Conservation (phyloP, 2,329 filamentous ascomycete genomes). For the Arthroderma uncinatum region DNA sequence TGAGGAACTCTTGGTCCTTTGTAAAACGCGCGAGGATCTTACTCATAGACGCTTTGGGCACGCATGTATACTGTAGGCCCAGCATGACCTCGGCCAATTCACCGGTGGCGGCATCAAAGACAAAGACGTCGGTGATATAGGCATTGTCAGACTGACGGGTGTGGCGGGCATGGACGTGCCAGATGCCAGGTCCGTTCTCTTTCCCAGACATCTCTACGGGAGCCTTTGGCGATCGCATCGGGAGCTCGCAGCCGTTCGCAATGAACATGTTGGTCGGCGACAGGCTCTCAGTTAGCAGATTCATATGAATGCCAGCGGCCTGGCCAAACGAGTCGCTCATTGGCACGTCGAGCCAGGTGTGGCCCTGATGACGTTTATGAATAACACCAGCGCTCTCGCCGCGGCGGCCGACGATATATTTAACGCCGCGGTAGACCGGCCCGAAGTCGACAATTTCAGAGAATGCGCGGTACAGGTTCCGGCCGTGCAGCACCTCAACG, state of each 20-base stretch:
- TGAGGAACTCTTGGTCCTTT: too few species aligned
- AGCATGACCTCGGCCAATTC: neutral
- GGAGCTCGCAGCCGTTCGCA: neutral
- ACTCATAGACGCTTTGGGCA: neutral
- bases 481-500: slow-evolving; percentile 1
- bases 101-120: neutral
- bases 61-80: neutral
- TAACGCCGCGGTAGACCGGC: too few species aligned
- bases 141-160: neutral
- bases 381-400: too few species aligned
- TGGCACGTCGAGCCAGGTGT: too few species aligned
- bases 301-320: too few species aligned
- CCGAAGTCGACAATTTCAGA: slow-evolving; percentile 23
- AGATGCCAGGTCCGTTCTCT: neutral
- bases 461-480: slow-evolving; percentile 9
- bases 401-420: too few species aligned
- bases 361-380: too few species aligned
- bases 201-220: too few species aligned
- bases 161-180: neutral
- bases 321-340: slow-evolving; percentile 5
- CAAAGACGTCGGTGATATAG: neutral
- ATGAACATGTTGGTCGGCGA: too few species aligned
- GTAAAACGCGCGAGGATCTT: neutral
- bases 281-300: too few species aligned
- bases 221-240: slow-evolving; percentile 4